Evolutionary conservation across 1,284 basidiomycete species (phyloP).

Genomic region (Ganoderma sinense): DNA sequence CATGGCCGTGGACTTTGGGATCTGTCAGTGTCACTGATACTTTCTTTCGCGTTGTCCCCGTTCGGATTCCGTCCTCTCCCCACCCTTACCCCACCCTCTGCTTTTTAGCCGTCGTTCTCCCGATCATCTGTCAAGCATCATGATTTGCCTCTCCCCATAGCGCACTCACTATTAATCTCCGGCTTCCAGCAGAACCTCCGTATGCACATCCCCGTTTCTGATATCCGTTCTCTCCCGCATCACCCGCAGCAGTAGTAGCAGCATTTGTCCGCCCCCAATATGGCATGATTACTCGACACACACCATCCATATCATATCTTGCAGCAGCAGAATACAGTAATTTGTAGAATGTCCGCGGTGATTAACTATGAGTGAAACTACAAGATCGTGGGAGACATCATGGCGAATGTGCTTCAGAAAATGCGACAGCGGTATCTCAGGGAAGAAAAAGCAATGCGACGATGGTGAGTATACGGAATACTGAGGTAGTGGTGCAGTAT

Average conservation of each 20-base stretch:
- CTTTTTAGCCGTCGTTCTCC: background rate
- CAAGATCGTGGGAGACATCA: conserved; percentile 15
- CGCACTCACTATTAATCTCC: conserved; percentile 15
- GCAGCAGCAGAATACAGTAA: conserved; percentile 39
- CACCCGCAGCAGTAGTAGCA: background rate
- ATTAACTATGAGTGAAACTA: conserved; percentile 29
- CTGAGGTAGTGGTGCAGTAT: conserved; percentile 1
- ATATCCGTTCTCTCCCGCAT: background rate
- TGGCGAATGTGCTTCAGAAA: conserved; percentile 21
- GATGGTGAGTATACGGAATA: conserved; percentile 17
- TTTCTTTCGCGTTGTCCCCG: conserved; percentile 11
- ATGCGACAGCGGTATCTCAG: conserved; percentile 30
- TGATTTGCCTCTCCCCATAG: conserved; percentile 10
- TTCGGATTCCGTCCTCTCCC: background rate
- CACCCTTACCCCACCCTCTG: no score
- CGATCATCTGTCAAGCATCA: conserved; percentile 1
- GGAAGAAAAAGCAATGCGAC: conserved; percentile 29
- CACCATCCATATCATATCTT: conserved; percentile 28
- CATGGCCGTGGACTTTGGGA: conserved; percentile 13
- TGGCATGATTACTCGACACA: background rate
- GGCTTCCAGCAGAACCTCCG: background rate
- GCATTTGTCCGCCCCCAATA: no score
- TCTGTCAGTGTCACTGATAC: background rate
- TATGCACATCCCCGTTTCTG: conserved; percentile 2
- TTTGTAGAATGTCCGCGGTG: conserved; percentile 34